Conservation (phyloP, 345 rosid genomes). For the Aquilaria malaccensis region DNA sequence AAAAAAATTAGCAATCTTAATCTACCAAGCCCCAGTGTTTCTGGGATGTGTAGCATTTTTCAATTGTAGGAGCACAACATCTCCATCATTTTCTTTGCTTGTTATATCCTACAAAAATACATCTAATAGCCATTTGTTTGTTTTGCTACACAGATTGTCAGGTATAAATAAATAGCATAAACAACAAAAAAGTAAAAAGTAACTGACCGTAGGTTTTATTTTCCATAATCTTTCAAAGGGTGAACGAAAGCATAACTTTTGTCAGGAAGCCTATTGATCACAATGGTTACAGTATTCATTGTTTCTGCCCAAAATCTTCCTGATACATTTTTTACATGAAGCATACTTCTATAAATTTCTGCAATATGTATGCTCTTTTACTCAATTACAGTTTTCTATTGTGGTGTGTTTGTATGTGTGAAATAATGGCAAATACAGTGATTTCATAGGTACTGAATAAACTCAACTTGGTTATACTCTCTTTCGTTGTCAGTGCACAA, state of each 20-base stretch:
- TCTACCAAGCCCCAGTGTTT: not conserved
- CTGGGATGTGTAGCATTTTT: not conserved
- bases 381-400: not conserved
- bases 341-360: conserved; percentile 13
- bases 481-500: not conserved
- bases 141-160: conserved; percentile 1
- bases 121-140: conserved; percentile 6
- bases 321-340: conserved; percentile 7
- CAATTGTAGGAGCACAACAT: conserved; percentile 6
- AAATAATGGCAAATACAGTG: not conserved
- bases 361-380: conserved; percentile 3
- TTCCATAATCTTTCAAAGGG: conserved; percentile 6
- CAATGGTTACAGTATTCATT: conserved; percentile 1
- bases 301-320: conserved; percentile 9
- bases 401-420: conserved; percentile 1
- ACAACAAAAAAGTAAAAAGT: conserved; percentile 4
- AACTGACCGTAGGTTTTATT: not conserved
- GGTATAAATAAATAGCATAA: conserved; percentile 4
- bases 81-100: not conserved
- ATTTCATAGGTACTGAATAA: too few species aligned
- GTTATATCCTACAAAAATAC: conserved; percentile 8
- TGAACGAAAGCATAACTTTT: not conserved
- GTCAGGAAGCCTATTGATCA: conserved; percentile 4
- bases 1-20: conserved; percentile 1
- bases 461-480: too few species aligned